Conservation (phyloP, 2,329 filamentous ascomycete genomes). For the Colletotrichum salicis region DNA sequence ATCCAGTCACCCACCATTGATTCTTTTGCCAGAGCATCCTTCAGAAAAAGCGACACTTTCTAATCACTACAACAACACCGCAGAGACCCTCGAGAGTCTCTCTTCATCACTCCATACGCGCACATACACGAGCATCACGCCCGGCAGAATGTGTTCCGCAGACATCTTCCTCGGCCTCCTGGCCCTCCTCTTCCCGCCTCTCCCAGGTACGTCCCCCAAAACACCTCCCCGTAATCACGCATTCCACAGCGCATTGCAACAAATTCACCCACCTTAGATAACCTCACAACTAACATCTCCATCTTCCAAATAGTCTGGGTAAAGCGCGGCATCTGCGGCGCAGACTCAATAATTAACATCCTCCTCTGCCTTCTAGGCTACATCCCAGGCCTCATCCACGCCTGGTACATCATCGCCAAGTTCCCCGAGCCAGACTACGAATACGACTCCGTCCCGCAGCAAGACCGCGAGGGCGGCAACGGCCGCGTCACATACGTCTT, state of each 20-base stretch:
- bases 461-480: slow-evolving; percentile 60
- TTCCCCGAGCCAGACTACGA: slow-evolving; percentile 80
- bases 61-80: background rate
- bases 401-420: slow-evolving; percentile 97
- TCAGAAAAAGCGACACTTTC: background rate
- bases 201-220: slow-evolving; percentile 70
- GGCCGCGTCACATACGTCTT: slow-evolving; percentile 81
- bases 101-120: background rate
- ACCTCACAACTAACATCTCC: background rate
- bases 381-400: slow-evolving; percentile 89
- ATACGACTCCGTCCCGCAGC: slow-evolving; percentile 70
- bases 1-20: background rate
- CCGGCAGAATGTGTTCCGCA: slow-evolving; percentile 63
- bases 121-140: background rate
- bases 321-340: slow-evolving; percentile 91
- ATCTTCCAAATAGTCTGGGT: slow-evolving; percentile 86
- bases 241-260: background rate
- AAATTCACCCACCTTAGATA: no score
- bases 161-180: slow-evolving; percentile 73
- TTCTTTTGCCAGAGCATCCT: background rate
- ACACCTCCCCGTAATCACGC: background rate
- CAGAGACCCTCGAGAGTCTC: background rate
- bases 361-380: slow-evolving; percentile 84
- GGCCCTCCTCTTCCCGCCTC: slow-evolving; percentile 73
- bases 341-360: slow-evolving; percentile 94